Evolutionary conservation across 2,329 filamentous ascomycete species (phyloP).

Genomic region (Ustilaginoidea virens): DNA sequence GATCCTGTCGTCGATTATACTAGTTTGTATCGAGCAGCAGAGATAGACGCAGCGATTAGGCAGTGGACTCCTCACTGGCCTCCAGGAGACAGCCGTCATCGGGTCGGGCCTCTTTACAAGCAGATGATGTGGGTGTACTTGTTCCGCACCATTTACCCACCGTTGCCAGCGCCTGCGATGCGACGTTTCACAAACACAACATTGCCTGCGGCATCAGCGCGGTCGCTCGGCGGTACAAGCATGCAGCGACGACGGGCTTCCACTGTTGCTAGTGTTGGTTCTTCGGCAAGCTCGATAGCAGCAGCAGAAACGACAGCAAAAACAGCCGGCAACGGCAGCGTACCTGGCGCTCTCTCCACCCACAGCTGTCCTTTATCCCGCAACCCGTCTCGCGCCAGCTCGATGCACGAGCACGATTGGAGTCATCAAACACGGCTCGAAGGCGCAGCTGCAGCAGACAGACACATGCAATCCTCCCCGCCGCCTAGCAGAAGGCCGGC

Average conservation of each 20-base stretch:
- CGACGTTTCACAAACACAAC: conserved; percentile 17
- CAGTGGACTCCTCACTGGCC: conserved; percentile 56
- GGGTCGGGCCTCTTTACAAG: conserved; percentile 43
- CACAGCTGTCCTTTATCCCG: conserved; percentile 18
- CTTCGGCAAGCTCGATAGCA: too few relatives aligned
- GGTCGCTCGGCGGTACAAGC: conserved; percentile 8
- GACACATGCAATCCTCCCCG: conserved; percentile 20
- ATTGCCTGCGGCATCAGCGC: conserved; percentile 9
- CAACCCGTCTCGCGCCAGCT: conserved; percentile 22
- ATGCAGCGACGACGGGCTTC: conserved; percentile 17
- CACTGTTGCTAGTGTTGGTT: conserved; percentile 16
- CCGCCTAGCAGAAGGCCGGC: conserved; percentile 30
- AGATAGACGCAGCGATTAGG: conserved; percentile 60
- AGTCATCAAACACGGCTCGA: conserved; percentile 7
- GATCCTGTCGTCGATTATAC: conserved; percentile 61
- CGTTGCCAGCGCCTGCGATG: conserved; percentile 17
- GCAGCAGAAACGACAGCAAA: background rate
- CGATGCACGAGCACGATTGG: conserved; percentile 23
- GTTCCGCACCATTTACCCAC: conserved; percentile 44
- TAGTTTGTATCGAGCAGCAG: conserved; percentile 55
- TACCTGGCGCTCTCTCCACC: conserved; percentile 7
- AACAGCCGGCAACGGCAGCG: background rate
- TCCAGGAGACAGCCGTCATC: conserved; percentile 37
- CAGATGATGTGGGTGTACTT: conserved; percentile 53
- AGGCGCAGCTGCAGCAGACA: conserved; percentile 8